These are phyloP conservation scores for Blumeriella jaapii DNA, from an alignment of 2,329 filamentous ascomycete species.

Conservation along the genomic window DNA sequence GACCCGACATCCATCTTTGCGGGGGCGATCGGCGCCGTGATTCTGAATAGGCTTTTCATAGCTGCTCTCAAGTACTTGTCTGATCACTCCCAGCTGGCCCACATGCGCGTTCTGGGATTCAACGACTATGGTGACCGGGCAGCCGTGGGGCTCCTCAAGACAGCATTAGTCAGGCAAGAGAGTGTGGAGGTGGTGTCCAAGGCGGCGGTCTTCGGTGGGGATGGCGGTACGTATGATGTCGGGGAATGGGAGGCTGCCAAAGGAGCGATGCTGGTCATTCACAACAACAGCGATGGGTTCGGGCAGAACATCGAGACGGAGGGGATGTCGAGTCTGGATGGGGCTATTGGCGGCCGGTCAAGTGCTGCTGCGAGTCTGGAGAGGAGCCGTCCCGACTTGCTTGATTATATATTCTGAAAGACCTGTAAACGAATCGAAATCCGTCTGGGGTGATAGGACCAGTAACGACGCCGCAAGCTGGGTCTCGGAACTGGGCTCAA, in stretches of 20 bases:
- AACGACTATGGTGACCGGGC: conserved; percentile 19
- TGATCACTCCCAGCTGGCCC: conserved; percentile 10
- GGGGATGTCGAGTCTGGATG: conserved; percentile 19
- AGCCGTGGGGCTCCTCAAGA: conserved; percentile 5
- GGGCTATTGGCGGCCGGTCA: conserved; percentile 19
- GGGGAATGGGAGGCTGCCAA: conserved; percentile 1
- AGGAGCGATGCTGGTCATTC: conserved; percentile 20
- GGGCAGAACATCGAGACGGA: conserved; percentile 26
- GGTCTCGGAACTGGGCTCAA: too few relatives aligned
- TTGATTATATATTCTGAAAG: conserved; percentile 15
- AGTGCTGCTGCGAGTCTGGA: conserved; percentile 22
- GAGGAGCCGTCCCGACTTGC: conserved; percentile 16
- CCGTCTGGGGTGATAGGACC: too few relatives aligned
- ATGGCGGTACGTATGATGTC: conserved; percentile 10
- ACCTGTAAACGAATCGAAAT: too few relatives aligned
- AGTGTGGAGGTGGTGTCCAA: conserved; percentile 12
- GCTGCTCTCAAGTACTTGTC: conserved; percentile 16
- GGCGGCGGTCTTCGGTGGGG: conserved; percentile 14
- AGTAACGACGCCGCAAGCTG: too few relatives aligned
- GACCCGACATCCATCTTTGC: conserved; percentile 23
- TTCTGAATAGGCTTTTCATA: conserved; percentile 18
- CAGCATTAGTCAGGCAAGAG: conserved; percentile 14
- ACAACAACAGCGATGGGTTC: conserved; percentile 25
- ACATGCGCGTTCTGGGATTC: conserved; percentile 20
- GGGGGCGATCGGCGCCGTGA: conserved; percentile 10